Evolutionary conservation across 2,329 filamentous ascomycete species (phyloP).

Genomic region (Monilinia polystroma): DNA sequence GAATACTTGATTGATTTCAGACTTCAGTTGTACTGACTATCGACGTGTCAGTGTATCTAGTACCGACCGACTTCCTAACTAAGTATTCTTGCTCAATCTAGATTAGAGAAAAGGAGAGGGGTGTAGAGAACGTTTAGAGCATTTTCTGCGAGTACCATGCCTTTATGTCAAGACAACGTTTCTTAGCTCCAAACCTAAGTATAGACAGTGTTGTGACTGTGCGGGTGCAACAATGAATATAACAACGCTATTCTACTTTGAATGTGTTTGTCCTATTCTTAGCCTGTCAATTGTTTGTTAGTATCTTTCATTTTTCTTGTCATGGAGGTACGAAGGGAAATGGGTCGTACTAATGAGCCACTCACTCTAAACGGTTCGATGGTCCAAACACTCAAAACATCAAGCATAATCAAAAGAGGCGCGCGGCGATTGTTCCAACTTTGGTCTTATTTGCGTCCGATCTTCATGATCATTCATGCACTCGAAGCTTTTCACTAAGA

Average conservation of each 20-base stretch:
- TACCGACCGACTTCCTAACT: not conserved
- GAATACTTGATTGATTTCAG: slow-evolving; percentile 11
- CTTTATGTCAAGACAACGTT: slow-evolving; percentile 19
- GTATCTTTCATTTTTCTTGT: not conserved
- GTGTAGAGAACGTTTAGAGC: not conserved
- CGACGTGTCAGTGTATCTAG: not conserved
- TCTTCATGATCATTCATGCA: slow-evolving; percentile 20
- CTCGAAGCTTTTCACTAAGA: slow-evolving; percentile 5
- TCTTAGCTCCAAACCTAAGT: slow-evolving; percentile 5
- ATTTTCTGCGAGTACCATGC: slow-evolving; percentile 9
- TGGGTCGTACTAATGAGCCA: slow-evolving; percentile 4
- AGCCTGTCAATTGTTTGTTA: slow-evolving; percentile 16
- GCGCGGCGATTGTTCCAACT: slow-evolving; percentile 23
- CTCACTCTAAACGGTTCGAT: slow-evolving; percentile 15
- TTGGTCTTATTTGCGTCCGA: slow-evolving; percentile 19
- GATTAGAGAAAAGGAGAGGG: not conserved
- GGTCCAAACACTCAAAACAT: slow-evolving; percentile 15
- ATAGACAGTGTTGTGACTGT: slow-evolving; percentile 12
- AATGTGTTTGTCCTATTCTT: slow-evolving; percentile 15
- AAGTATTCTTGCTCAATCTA: not conserved
- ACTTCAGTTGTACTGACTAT: not conserved
- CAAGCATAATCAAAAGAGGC: slow-evolving; percentile 19
- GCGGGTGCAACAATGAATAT: slow-evolving; percentile 1
- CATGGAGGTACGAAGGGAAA: not conserved
- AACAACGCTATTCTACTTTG: slow-evolving; percentile 10